These are phyloP conservation scores for Boletus semigastroideus DNA, from an alignment of 1,284 basidiomycete genomes.

Conservation along the genomic window DNA sequence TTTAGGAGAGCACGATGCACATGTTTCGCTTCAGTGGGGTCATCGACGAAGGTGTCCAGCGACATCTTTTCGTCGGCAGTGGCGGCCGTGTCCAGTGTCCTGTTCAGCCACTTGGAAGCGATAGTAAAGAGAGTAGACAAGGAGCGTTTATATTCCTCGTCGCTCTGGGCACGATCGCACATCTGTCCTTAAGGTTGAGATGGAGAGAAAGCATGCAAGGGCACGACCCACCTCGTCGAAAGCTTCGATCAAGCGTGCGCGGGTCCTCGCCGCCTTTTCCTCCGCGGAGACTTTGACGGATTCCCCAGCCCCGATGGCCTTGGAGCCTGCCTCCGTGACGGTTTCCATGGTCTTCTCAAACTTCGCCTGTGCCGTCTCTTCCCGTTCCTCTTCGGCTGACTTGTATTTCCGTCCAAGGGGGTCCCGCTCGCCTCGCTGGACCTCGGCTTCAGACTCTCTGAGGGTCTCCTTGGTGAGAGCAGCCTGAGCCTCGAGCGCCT, in stretches of 20 bases:
- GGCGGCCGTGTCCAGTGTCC: slow-evolving; percentile 49
- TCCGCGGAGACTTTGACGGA: slow-evolving; percentile 40
- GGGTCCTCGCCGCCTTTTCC: slow-evolving; percentile 44
- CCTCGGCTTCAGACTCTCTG: slow-evolving; percentile 52
- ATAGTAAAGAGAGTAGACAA: slow-evolving; percentile 56
- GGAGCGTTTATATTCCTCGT: slow-evolving; percentile 54
- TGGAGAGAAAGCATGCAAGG: no score
- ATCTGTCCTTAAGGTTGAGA: slow-evolving; percentile 40
- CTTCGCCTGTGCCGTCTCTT: slow-evolving; percentile 41
- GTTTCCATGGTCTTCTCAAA: slow-evolving; percentile 68
- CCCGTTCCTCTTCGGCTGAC: slow-evolving; percentile 39
- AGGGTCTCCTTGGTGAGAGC: slow-evolving; percentile 49
- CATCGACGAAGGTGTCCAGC: slow-evolving; percentile 54
- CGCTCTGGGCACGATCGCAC: slow-evolving; percentile 58
- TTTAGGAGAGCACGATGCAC: slow-evolving; percentile 47
- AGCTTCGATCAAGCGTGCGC: slow-evolving; percentile 44
- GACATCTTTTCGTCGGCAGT: slow-evolving; percentile 39
- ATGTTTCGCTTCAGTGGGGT: slow-evolving; percentile 57
- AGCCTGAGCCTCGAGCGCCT: slow-evolving; percentile 51
- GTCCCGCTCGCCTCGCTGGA: slow-evolving; percentile 58
- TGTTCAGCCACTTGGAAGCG: slow-evolving; percentile 54
- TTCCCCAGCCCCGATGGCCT: slow-evolving; percentile 54
- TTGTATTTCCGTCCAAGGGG: slow-evolving; percentile 52
- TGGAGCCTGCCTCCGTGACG: slow-evolving; percentile 53
- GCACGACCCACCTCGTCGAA: slow-evolving; percentile 46